Percentiles rank a stretch among this genome's conserved stretches.
phyloP scores from a whole-genome alignment of 768 basidiomycete species.

The Rubroboletus satanas region DNA sequence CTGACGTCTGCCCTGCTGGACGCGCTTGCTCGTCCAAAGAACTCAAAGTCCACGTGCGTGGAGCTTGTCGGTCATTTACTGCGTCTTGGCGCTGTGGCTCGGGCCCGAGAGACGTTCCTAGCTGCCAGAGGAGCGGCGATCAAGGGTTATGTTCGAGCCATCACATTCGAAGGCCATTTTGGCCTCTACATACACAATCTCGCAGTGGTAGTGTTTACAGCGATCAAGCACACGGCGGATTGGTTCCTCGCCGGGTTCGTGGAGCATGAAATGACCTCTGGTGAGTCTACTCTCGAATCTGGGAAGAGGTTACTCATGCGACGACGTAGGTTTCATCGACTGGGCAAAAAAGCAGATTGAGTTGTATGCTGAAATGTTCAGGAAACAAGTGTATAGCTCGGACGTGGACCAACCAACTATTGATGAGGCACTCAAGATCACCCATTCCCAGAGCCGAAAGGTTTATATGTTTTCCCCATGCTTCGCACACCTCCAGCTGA shows the following conservation, averaged over 20 bases:
- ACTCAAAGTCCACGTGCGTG: too few relatives aligned
- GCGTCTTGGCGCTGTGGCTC: too few relatives aligned
- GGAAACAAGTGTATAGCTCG: constrained; percentile 86
- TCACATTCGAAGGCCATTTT: too few relatives aligned
- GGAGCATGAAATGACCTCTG: constrained; percentile 63
- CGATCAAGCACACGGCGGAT: constrained; percentile 95
- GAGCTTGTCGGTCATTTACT: too few relatives aligned
- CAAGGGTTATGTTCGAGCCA: too few relatives aligned
- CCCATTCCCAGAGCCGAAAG: constrained; percentile 78
- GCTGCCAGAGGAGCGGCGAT: too few relatives aligned
- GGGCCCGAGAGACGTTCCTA: too few relatives aligned
- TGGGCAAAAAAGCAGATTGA: constrained; percentile 91
- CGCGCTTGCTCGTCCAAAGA: too few relatives aligned
- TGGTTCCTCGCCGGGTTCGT: constrained; percentile 97
- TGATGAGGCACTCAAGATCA: constrained; percentile 75
- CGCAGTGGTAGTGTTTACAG: constrained; percentile 86
- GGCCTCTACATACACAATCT: constrained; percentile 44
- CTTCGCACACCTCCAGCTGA: neutral
- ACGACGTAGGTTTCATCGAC: constrained; percentile 73
- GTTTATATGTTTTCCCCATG: constrained; percentile 37
- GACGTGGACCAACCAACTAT: constrained; percentile 69
- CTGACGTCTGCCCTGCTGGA: too few relatives aligned
- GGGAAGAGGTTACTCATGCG: neutral
- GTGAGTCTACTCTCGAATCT: constrained; percentile 43
- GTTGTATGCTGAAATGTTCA: constrained; percentile 77